Evolutionary conservation across 805 yeast genomes (phyloP), one percentile per base, ranked within the genome.

Genomic region (Ogataea parapolymorpha): DNA sequence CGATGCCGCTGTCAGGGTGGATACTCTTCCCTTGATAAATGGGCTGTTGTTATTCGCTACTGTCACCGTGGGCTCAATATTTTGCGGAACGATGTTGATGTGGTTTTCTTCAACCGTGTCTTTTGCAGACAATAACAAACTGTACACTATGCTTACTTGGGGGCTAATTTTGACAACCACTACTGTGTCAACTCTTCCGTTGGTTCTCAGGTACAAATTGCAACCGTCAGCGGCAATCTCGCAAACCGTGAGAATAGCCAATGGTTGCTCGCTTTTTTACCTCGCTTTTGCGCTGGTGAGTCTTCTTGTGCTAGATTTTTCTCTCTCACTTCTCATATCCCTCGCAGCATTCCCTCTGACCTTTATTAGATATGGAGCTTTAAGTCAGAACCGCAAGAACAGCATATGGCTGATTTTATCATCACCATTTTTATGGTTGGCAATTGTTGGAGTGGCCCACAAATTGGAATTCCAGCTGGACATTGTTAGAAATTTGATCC

Each of bases 261-360:
- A 55, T 26, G 50, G 59, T 8, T 50, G 57, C 32, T 48, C 62
- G 5, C 68, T 84, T 26, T 68, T 85, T 26, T 76, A 78, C 37
- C 64, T 84, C 38, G 80, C 95, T 24, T 71, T 88, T 56, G 70
- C 80, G 24, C 70, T 89, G 30, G 77, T 87, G 7, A 78, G 95
- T 0, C 65, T 89, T 30, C 66, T 91, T 39, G 88, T 89, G 47
- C 72, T 91, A 17, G 89, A 93, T 63, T 93, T 90, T 59, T 73
- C 97, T 1, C 70, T 93, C 45, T 86, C 96, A 0, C 71, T 86
- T 37, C 55, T 72, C 5, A 68, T 90, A 42, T 91, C 95, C 0
- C 39, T 87, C 1, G 57, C 77, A n/a, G 77, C 85, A 2, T 65
- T 80, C n/a, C 95, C 97, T 8, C 66, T 91, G 58, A 80, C 85